Percentiles rank a stretch among this genome's conserved stretches.
phyloP scores from a whole-genome alignment of 1,284 basidiomycete genomes.

The Bondarzewia mesenterica region DNA sequence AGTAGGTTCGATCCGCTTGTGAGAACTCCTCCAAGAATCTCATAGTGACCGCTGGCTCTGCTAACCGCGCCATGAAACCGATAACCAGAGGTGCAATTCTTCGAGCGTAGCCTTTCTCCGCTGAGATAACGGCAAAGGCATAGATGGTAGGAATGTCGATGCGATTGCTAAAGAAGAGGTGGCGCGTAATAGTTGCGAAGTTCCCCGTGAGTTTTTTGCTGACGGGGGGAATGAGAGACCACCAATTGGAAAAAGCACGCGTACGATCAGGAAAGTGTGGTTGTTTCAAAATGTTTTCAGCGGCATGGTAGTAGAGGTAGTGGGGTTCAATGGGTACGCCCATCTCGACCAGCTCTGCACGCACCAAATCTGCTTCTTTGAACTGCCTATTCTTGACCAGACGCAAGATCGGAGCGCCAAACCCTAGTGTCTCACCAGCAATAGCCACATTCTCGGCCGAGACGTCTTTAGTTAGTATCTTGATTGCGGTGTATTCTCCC shows the following conservation, averaged over 20 bases:
- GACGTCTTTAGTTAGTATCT: not conserved
- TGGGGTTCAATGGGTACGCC: slow-evolving; percentile 24
- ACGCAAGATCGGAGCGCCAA: slow-evolving; percentile 13
- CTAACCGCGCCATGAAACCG: slow-evolving; percentile 15
- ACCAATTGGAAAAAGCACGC: slow-evolving; percentile 27
- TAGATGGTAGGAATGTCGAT: slow-evolving; percentile 18
- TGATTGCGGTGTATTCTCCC: slow-evolving; percentile 21
- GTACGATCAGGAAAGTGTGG: slow-evolving; percentile 16
- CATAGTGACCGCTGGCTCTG: slow-evolving; percentile 9
- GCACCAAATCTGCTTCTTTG: slow-evolving; percentile 19
- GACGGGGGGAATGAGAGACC: slow-evolving; percentile 28
- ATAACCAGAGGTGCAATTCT: slow-evolving; percentile 9
- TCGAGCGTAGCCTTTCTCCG: slow-evolving; percentile 20
- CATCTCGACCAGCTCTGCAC: slow-evolving; percentile 22
- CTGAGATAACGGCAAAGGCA: slow-evolving; percentile 18
- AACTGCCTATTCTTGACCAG: slow-evolving; percentile 16
- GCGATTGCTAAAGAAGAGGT: slow-evolving; percentile 8
- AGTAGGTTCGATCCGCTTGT: slow-evolving; percentile 3
- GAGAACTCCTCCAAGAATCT: slow-evolving; percentile 18
- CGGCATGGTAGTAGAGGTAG: slow-evolving; percentile 24
- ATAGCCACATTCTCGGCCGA: too few relatives aligned
- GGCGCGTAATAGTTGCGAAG: slow-evolving; percentile 1
- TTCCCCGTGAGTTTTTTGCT: not conserved
- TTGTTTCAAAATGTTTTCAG: slow-evolving; percentile 17
- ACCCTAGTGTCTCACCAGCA: too few relatives aligned